phyloP scores from a whole-genome alignment of 805 yeast species.

The Nakazawaea holstii region DNA sequence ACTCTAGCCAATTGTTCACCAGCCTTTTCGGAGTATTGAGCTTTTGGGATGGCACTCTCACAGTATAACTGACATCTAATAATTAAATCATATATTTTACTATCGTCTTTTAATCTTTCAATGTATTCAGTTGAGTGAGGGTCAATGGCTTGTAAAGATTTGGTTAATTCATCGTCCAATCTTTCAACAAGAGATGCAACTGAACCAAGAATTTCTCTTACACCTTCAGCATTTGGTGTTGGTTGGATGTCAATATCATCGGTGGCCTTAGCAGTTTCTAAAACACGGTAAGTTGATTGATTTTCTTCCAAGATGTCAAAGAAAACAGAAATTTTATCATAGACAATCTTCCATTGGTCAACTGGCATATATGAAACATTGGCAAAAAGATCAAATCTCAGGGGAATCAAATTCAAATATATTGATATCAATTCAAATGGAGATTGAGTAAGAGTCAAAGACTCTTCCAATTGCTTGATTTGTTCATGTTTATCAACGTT shows the following conservation, averaged over 20 bases:
- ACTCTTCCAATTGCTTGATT: constrained; percentile 60
- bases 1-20: constrained; percentile 68
- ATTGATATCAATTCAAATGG: constrained; percentile 77
- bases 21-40: constrained; percentile 34
- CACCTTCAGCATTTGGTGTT: constrained; percentile 53
- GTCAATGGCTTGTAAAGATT: constrained; percentile 82
- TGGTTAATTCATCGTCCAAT: constrained; percentile 89
- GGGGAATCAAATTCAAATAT: constrained; percentile 76
- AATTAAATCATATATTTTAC: constrained; percentile 64
- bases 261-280: constrained; percentile 64
- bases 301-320: constrained; percentile 66
- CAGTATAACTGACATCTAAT: constrained; percentile 83
- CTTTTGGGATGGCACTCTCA: constrained; percentile 53
- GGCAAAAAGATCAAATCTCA: constrained; percentile 77
- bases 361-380: constrained; percentile 68
- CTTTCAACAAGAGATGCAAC: constrained; percentile 85
- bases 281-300: constrained; percentile 52
- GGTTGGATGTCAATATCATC: constrained; percentile 78
- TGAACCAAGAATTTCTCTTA: constrained; percentile 76
- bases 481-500: constrained; percentile 83
- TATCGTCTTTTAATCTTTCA: constrained; percentile 85
- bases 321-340: constrained; percentile 54
- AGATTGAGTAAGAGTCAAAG: constrained; percentile 42
- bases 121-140: constrained; percentile 95
- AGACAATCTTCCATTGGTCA: constrained; percentile 73